Base-by-base conservation (phyloP, 2,329 filamentous ascomycete species). In the Aspergillus felis region DNA sequence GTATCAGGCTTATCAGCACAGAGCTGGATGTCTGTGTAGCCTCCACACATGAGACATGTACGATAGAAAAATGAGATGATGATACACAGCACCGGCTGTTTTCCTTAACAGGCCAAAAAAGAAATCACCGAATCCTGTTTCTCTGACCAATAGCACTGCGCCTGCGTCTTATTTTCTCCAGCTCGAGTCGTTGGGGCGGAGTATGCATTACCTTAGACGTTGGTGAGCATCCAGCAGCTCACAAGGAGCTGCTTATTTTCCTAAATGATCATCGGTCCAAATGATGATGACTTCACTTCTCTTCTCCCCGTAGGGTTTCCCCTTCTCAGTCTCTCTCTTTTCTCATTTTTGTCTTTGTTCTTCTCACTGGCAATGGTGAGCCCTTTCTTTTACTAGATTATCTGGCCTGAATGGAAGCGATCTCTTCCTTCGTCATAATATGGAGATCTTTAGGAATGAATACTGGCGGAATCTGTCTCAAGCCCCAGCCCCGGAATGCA, bases 221-320 rank as follows among this genome's bases (percentile, higher is more conserved):
- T 22, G 22, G 10, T 6, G 41, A 22, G n/a, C 7, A 24, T 24
- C 41, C 41, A 22, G 41, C n/a, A 44, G 22, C 9, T 46, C 42
- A n/a, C 20, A 46, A 20, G 20, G n/a, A 46, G 42, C n/a, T 46
- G 20, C 42, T 46, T 46, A 22, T 24, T 46, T 46, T 24, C 12
- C 20, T 22, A 24, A 46, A 46, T 46, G 22, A 20, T 46, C n/a
- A 46, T 12, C 42, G 7, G 42, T 46, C 22, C 20, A 12, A 46
- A 46, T 20, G n/a, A 50, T 20, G 12, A 50, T 46, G 48, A 10
- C 14, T 38, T 38, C 32, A 38, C 32, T 47, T 42, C 29, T 44
- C 47, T 47, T 50, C 47, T 47, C 55, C 57, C 57, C 56, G 51
- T 55, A 56, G 55, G 52, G 47, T 35, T 14, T 20, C 27, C 14